Evolutionary conservation across 371 early-diverging fungal species (phyloP).

Genomic region (Mucor mucedo): DNA sequence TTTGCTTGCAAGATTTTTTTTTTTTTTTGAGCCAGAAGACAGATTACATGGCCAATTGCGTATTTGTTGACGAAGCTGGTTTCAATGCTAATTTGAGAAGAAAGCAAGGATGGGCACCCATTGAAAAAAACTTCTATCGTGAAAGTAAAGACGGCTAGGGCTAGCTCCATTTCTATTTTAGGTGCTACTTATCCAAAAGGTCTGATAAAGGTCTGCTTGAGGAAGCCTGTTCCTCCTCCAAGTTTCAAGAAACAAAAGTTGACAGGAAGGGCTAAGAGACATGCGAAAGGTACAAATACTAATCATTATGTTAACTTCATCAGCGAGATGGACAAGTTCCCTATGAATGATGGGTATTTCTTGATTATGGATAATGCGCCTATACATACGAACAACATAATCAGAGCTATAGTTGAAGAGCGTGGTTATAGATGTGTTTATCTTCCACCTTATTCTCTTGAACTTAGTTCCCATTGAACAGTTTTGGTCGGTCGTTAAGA

Average conservation of each 20-base stretch:
- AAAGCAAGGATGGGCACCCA: constrained; percentile 5
- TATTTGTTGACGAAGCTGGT: constrained; percentile 10
- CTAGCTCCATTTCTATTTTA: constrained; percentile 11
- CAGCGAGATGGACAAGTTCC: constrained; percentile 25
- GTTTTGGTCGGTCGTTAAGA: constrained; percentile 22
- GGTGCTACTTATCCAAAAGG: constrained; percentile 15
- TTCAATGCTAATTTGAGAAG: constrained; percentile 20
- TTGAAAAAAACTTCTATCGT: not conserved
- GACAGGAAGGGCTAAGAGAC: constrained; percentile 11
- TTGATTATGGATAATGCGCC: constrained; percentile 30
- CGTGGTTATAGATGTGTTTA: constrained; percentile 25
- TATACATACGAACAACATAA: constrained; percentile 22
- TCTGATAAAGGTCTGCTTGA: constrained; percentile 18
- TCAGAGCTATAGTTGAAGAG: constrained; percentile 12
- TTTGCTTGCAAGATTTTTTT: constrained; percentile 6
- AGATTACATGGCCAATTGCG: constrained; percentile 18
- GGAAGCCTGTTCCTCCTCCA: constrained; percentile 14
- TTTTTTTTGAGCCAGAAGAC: not conserved
- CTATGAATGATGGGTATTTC: constrained; percentile 27
- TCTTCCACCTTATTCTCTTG: constrained; percentile 25
- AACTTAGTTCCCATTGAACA: constrained; percentile 21
- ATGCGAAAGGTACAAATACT: constrained; percentile 16
- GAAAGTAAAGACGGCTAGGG: constrained; percentile 1
- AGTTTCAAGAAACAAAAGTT: constrained; percentile 25
- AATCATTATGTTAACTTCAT: constrained; percentile 25